Percentiles rank a stretch among this genome's conserved stretches.
Evolutionary conservation across 208 protist species (phyloP).

Genomic region (Acanthamoeba rhysodes): DNA sequence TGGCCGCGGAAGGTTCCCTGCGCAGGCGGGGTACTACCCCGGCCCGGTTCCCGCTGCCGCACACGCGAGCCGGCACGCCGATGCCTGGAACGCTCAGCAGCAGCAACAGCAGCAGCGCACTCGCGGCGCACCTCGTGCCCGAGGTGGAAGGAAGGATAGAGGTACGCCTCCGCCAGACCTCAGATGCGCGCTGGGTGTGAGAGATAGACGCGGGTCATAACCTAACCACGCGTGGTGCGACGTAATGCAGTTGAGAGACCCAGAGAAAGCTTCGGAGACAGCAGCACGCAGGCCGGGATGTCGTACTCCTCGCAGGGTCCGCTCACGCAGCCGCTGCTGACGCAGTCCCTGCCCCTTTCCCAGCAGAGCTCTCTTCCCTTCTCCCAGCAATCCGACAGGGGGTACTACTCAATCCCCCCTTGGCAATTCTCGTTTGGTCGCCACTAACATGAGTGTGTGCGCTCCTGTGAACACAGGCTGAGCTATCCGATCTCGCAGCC

Average conservation of each 20-base stretch:
- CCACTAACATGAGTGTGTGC: no score
- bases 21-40: not conserved
- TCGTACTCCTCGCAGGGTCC: not conserved
- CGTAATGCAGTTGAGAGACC: not conserved
- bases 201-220: no score
- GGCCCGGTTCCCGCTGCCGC: not conserved
- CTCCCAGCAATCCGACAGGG: conserved; percentile 20
- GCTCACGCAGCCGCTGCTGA: conserved; percentile 23
- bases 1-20: not conserved
- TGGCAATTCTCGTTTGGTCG: no score
- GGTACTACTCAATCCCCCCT: not conserved
- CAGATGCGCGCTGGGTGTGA: no score
- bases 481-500: conserved; percentile 35
- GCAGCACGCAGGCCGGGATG: conserved; percentile 7
- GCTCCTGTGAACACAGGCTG: not conserved
- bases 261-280: not conserved
- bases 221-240: not conserved
- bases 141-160: not conserved
- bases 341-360: not conserved
- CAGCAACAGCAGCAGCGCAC: not conserved
- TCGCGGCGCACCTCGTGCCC: not conserved
- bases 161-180: not conserved
- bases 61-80: not conserved
- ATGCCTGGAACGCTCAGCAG: conserved; percentile 19
- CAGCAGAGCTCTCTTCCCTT: conserved; percentile 38